Evolutionary conservation across 208 protist genomes (phyloP).

Genomic region (Crithidia sp.): DNA sequence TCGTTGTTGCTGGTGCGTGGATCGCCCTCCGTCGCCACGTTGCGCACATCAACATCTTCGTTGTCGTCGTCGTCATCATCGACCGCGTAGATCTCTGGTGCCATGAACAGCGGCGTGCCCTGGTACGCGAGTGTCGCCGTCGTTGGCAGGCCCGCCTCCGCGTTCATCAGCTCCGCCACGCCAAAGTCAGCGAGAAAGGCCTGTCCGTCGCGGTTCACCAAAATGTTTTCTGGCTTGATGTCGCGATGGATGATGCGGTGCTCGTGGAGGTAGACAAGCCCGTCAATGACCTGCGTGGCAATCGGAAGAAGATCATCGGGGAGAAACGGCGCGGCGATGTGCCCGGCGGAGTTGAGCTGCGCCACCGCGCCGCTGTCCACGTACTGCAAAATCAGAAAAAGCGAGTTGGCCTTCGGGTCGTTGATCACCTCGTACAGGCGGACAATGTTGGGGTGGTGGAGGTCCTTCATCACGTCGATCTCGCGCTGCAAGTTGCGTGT

Average conservation of each 20-base stretch:
- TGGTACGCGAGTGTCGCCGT: constrained; percentile 61
- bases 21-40: background rate
- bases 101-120: constrained; percentile 82
- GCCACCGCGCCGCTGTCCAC: constrained; percentile 71
- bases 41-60: background rate
- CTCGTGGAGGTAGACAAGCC: constrained; percentile 71
- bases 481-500: constrained; percentile 74
- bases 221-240: constrained; percentile 90
- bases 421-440: constrained; percentile 96
- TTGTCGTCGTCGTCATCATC: constrained; percentile 22
- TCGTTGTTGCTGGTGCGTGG: background rate
- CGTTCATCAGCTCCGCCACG: constrained; percentile 76
- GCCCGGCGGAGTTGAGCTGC: constrained; percentile 30
- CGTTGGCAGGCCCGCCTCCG: constrained; percentile 37
- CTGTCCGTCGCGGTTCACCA: constrained; percentile 57
- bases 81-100: constrained; percentile 66
- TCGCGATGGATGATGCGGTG: constrained; percentile 87
- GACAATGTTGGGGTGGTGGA: constrained; percentile 96
- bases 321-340: constrained; percentile 53
- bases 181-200: constrained; percentile 88
- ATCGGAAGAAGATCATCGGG: constrained; percentile 40
- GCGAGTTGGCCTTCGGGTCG: constrained; percentile 85
- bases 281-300: constrained; percentile 63
- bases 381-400: constrained; percentile 95
- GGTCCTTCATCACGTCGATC: constrained; percentile 96